Evolutionary conservation across 2,329 filamentous ascomycete genomes (phyloP), one percentile per base, ranked within the genome.

Genomic region (Diaporthe sp.): DNA sequence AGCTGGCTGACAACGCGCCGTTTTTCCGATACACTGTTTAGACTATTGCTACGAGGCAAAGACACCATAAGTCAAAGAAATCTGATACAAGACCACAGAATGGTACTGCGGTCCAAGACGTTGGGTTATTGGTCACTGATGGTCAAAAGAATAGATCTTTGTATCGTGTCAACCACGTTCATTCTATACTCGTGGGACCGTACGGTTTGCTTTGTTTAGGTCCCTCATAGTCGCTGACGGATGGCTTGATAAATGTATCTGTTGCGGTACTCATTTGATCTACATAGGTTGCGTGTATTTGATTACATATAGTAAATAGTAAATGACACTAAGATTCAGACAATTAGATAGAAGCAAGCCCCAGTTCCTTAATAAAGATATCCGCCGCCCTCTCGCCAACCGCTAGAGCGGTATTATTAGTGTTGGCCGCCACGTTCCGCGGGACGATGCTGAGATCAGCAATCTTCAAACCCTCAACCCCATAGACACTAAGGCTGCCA

Each of bases 371-470:
- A 4, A 79, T 79, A 12, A 84, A 78, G n/a, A 84, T 82, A 65
- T 82, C 80, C 0, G 83, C 83, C 3, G 82, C 83, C 79, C 82
- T 84, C 77, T 89, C 87, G 1, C 86, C 87, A 72, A 89, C 80
- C 7, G 84, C 78, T 49, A 88, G 78, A 0, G 87, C 87, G 1
- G 84, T 86, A 44, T 84, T 85, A 44, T 82, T 82, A 1, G 86
- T 87, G 74, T 89, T 88, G 1, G 83, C 84, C 9, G 79, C 84
- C 1, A 89, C 83, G 49, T 87, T 87, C 15, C 77, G 68, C 1
- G 84, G 83, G 25, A 78, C 77, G n/a, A 86, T 79, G 65, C 83
- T 83, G 69, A 86, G 55, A 77, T 86, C 82, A 25, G 79, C 81
- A 51, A 88, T 74, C 80, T 87, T 87, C 17, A 88, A 79, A 0